Evolutionary conservation across 2,329 filamentous ascomycete species (phyloP).

Genomic region (Tothia fuscella): DNA sequence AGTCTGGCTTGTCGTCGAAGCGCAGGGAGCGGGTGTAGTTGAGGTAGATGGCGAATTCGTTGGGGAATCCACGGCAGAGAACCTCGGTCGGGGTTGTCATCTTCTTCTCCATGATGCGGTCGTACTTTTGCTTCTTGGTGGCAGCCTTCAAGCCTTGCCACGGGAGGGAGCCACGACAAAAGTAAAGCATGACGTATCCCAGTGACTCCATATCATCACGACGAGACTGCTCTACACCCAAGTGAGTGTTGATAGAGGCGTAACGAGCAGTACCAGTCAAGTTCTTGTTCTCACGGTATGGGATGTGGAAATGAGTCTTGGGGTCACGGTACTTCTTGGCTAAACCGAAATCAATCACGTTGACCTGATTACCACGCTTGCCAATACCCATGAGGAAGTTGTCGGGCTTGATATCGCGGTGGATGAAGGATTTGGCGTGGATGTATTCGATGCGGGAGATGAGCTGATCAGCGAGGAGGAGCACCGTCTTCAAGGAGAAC

Average conservation of each 20-base stretch:
- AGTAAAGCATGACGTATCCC: slow-evolving; percentile 99
- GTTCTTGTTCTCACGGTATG: slow-evolving; percentile 99
- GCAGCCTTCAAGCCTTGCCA: slow-evolving; percentile 99
- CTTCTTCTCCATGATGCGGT: slow-evolving; percentile 99
- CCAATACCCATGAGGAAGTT: slow-evolving; percentile 99
- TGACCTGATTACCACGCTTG: slow-evolving; percentile 98
- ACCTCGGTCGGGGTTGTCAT: slow-evolving; percentile 99
- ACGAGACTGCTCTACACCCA: slow-evolving; percentile 96
- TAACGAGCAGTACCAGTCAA: slow-evolving; percentile 97
- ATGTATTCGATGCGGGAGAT: slow-evolving; percentile 99
- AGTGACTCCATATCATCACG: slow-evolving; percentile 99
- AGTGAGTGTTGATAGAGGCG: slow-evolving; percentile 95
- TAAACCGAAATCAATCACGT: slow-evolving; percentile 96
- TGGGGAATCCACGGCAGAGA: slow-evolving; percentile 96
- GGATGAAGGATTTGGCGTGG: slow-evolving; percentile 98
- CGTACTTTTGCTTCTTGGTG: slow-evolving; percentile 99
- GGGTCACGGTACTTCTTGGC: slow-evolving; percentile 99
- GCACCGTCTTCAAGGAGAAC: slow-evolving; percentile 96
- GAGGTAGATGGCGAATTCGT: slow-evolving; percentile 98
- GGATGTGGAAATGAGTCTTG: slow-evolving; percentile 99
- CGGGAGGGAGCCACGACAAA: slow-evolving; percentile 95
- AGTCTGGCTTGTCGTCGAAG: slow-evolving; percentile 99
- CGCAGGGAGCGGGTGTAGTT: slow-evolving; percentile 98
- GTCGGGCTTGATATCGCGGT: slow-evolving; percentile 99
- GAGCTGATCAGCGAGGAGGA: slow-evolving; percentile 91